Percentiles rank a stretch among this genome's conserved stretches.
Evolutionary conservation across 2,329 filamentous ascomycete genomes (phyloP).

Genomic region (Dendrostoma leiphaemia): DNA sequence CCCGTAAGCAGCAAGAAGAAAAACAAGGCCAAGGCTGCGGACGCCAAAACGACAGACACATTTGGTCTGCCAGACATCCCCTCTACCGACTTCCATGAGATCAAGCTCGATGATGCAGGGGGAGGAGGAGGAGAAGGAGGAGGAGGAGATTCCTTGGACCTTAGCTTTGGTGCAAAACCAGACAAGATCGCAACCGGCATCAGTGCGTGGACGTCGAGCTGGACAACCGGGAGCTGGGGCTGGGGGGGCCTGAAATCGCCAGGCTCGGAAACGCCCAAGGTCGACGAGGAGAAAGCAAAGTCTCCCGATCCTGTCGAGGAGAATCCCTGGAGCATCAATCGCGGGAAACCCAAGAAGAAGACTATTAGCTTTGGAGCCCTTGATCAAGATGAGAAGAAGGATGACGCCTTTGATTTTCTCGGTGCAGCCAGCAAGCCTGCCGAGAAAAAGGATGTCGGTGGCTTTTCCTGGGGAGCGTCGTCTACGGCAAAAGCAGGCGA

Average conservation of each 20-base stretch:
- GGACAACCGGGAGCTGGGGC: conserved; percentile 47
- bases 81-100: conserved; percentile 59
- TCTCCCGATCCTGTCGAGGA: conserved; percentile 37
- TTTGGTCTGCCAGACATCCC: conserved; percentile 24
- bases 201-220: conserved; percentile 59
- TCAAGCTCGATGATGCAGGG: conserved; percentile 60
- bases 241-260: conserved; percentile 30
- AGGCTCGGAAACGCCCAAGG: conserved; percentile 19
- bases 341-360: conserved; percentile 53
- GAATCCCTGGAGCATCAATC: conserved; percentile 49
- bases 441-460: conserved; percentile 30
- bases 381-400: conserved; percentile 35
- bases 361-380: conserved; percentile 48
- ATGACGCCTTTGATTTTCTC: conserved; percentile 19
- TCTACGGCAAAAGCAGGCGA: conserved; percentile 42
- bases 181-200: conserved; percentile 33
- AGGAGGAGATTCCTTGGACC: conserved; percentile 47
- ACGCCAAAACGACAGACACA: conserved; percentile 22
- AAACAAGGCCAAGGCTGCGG: conserved; percentile 43
- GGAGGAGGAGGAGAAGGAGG: not conserved
- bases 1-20: conserved; percentile 52
- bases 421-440: conserved; percentile 23
- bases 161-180: conserved; percentile 43
- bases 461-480: conserved; percentile 29
- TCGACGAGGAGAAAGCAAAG: conserved; percentile 36